Base-by-base conservation (phyloP, 192 early-diverging fungal species). In the Paraglomus occultum region DNA sequence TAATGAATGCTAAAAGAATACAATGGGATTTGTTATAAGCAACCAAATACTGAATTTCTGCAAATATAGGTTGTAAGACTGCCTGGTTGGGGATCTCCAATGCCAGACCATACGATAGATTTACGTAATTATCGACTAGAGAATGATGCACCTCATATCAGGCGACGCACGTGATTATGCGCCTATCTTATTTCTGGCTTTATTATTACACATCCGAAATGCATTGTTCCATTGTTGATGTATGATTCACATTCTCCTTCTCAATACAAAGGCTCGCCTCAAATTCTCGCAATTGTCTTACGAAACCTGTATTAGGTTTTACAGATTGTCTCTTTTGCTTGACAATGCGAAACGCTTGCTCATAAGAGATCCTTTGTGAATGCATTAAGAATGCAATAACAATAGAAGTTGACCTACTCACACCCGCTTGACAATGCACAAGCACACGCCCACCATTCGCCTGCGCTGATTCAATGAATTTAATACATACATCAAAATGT, bases 331-430 rank as follows among this genome's bases (percentile, higher is more conserved):
- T 74, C 8, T 64, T 50, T 46, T 74, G 57, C 60, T 78, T 78
- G 17, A 78, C 76, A 64, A 74, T 73, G 72, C 80, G 44, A 78
- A 90, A 73, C 4, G 91, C 90, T 62, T 87, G 73, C 8, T 82
- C 80, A 0, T 79, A 64, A 11, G 75, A 70, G 55, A 90, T 81
- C 1, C 70, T 63, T 53, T 80, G 70, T 1, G 67, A 74, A 45
- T 83, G 75, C 91, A 93, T 92, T 40, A 92, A 60, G 67, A 87
- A 93, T 7, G 91, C 89, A 10, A 82, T 82, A 5, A 86, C 79
- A 18, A 89, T 72, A 5, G 89, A 79, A 23, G 83, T 85, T 48
- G 86, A 88, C 18, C 91, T 79, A 11, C 90, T 91, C 51, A 90
- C 84, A 6, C 90, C 90, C 5, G 91, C 71, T 57, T 84, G 77